Conservation (phyloP, 2,329 filamentous ascomycete genomes). For the Tolypocladium sp. region DNA sequence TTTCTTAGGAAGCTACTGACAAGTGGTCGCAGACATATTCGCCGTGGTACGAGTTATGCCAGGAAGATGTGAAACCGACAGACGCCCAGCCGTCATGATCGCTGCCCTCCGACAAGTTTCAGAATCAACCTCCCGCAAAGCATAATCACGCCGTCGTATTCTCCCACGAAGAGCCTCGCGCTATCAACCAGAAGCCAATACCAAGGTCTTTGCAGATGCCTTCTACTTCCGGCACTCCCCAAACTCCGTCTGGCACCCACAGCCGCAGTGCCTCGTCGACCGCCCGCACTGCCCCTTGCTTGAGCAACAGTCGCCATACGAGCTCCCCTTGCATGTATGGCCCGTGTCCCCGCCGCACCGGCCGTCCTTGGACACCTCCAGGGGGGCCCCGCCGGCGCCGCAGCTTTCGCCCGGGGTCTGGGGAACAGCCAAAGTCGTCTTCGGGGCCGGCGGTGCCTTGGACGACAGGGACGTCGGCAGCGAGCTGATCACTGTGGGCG, state of each 20-base stretch:
- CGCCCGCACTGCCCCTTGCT: slow-evolving; percentile 27
- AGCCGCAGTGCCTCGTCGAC: slow-evolving; percentile 23
- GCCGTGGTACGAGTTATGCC: not conserved
- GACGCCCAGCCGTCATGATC: not conserved
- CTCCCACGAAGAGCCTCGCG: not conserved
- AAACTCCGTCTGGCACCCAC: slow-evolving; percentile 25
- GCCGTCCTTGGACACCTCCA: slow-evolving; percentile 18
- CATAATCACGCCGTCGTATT: not conserved
- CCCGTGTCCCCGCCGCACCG: slow-evolving; percentile 28
- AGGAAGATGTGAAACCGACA: not conserved
- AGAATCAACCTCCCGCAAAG: not conserved
- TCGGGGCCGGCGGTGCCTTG: no score
- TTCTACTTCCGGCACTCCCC: slow-evolving; percentile 16
- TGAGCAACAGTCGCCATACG: slow-evolving; percentile 34
- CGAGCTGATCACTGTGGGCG: not conserved
- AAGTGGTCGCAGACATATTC: not conserved
- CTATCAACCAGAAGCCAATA: not conserved
- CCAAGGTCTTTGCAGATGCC: not conserved
- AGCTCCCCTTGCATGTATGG: slow-evolving; percentile 30
- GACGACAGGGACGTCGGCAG: no score
- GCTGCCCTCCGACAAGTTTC: not conserved
- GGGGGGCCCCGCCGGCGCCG: not conserved
- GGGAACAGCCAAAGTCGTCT: no score
- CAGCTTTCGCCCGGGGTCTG: slow-evolving; percentile 19
- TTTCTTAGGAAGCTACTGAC: not conserved